A percentile compares a stretch with the other conserved stretches of the same genome.
Evolutionary conservation across 1,139 yeast species (phyloP).

Genomic region (Geotrichum fermentans): DNA sequence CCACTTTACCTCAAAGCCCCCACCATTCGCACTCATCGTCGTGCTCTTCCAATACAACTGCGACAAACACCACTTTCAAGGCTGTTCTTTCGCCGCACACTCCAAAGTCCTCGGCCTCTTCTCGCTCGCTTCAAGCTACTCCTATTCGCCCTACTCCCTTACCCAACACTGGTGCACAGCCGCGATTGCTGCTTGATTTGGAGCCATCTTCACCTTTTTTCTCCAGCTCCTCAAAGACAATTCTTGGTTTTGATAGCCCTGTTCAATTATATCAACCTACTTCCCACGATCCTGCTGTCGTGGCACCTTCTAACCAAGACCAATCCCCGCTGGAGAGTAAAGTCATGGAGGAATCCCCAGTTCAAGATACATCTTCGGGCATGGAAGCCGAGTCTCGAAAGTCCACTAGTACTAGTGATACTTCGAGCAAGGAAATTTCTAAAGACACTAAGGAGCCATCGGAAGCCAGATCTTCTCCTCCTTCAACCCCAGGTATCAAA

Average conservation of each 20-base stretch:
- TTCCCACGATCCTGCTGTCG: not conserved
- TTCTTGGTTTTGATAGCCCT: conserved; percentile 9
- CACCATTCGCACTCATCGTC: no score
- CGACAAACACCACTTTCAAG: conserved; percentile 6
- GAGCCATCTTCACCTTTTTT: conserved; percentile 15
- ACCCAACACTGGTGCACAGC: not conserved
- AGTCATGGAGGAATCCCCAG: no score
- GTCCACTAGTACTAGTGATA: no score
- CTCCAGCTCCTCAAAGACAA: conserved; percentile 4
- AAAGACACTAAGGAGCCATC: not conserved
- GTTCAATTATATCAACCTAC: not conserved
- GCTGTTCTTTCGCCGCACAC: conserved; percentile 1
- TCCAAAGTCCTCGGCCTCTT: not conserved
- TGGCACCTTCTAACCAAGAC: no score
- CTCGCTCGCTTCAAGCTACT: not conserved
- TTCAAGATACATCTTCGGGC: no score
- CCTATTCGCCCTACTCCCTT: not conserved
- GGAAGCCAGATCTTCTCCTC: conserved; percentile 11
- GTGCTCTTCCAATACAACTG: no score
- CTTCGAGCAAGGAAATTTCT: no score
- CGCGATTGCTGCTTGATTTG: conserved; percentile 11
- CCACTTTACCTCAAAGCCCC: no score
- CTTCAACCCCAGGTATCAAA: no score
- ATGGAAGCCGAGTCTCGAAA: no score
- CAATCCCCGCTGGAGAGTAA: no score